Evolutionary conservation across 139 green algal genomes (phyloP).

Genomic region (Tetraselmis striata): DNA sequence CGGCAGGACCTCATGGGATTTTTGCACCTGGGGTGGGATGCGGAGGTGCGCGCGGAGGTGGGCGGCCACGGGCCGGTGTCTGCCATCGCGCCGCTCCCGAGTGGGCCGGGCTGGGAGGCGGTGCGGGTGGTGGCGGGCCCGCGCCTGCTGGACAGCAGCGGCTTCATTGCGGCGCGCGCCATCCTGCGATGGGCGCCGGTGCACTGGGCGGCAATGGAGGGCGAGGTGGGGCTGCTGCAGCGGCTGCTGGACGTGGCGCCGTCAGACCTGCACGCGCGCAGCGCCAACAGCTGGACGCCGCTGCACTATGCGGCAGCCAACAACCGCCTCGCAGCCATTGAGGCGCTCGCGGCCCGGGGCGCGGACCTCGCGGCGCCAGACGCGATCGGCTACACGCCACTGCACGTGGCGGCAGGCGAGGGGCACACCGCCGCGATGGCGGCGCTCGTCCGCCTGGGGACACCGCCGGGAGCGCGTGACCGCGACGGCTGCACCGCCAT

Average conservation of each 20-base stretch:
- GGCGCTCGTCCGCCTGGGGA: constrained; percentile 35
- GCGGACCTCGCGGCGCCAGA: constrained; percentile 38
- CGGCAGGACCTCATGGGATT: constrained; percentile 61
- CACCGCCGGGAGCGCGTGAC: constrained; percentile 26
- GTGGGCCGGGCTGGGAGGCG: background rate
- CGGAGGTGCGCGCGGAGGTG: background rate
- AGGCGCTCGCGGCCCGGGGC: constrained; percentile 36
- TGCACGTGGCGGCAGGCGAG: constrained; percentile 55
- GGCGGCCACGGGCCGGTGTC: background rate
- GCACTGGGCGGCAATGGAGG: constrained; percentile 49
- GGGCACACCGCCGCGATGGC: constrained; percentile 44
- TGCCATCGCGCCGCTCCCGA: background rate
- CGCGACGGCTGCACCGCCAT: constrained; percentile 55
- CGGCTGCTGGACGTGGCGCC: constrained; percentile 35
- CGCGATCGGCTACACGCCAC: constrained; percentile 40
- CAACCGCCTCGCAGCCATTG: constrained; percentile 49
- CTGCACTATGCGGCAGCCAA: constrained; percentile 58
- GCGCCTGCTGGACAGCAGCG: background rate
- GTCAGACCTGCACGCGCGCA: constrained; percentile 30
- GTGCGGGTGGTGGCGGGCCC: no score
- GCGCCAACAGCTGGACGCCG: constrained; percentile 52
- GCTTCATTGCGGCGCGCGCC: background rate
- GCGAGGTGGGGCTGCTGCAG: constrained; percentile 20
- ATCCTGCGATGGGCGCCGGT: constrained; percentile 47
- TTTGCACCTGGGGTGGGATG: constrained; percentile 54